Base-by-base conservation (phyloP, 345 rosid genomes). In the Pugionium cornutum region DNA sequence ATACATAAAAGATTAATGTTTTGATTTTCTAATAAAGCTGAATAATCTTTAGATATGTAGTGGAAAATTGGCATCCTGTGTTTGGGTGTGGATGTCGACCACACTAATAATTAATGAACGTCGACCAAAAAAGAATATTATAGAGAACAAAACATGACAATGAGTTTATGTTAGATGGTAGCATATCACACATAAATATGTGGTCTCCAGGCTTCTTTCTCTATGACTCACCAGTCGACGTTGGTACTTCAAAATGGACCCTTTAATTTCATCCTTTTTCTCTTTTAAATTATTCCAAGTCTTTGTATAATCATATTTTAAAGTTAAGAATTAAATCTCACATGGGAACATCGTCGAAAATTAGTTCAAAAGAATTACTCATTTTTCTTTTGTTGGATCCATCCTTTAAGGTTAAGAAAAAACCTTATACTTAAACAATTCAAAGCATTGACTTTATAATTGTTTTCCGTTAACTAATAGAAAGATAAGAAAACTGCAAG, bases 401-500 rank as follows among this genome's bases (percentile, higher is more conserved):
- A 51, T 52, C 66, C 72, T 52, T 44, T 45, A 59, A 52, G 62
- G 50, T 58, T 51, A 52, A 57, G 62, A 31, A 51, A 31, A 51
- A 52, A 45, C 67, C 29, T 10, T 41, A 66, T 63, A 26, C 39
- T 30, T 63, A 56, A 58, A 62, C 39, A 36, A 50, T 9, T 9
- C 4, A 51, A 18, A 27, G 58, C 72, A 59, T 73, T 73, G 72
- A 73, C 77, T 9, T 66, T 73, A 1, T 59, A 32, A 30, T 27
- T 44, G 0, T 53, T 44, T 9, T 5, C 31, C 0, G 6, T 44
- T 26, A 52, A 49, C 6, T 61, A 52, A 51, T 50, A 45, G 11
- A 53, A 35, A 73, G 48, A 66, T 43, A 73, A 52, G 62, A 53
- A 73, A 66, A 28, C 72, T 60, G 73, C 53, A 74, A 67, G 68